Base-by-base conservation (phyloP, 176 grass and related monocot genomes). In the Lolium perenne region DNA sequence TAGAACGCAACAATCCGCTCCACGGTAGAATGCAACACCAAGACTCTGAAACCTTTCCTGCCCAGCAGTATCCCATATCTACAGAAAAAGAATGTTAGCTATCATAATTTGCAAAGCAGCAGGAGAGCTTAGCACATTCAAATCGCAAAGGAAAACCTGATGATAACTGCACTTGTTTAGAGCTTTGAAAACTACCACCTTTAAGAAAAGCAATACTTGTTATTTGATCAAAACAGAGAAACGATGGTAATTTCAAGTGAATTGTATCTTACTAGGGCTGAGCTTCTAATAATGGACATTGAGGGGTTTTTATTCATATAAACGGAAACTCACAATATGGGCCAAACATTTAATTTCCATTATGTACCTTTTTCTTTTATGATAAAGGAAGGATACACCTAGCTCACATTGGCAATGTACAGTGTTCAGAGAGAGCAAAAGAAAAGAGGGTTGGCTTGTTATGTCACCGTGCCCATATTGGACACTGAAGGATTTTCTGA, bases 11-110 rank as follows among this genome's bases (percentile, higher is more conserved):
- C 94, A 97, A 87, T 97, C 94, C 66, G 94, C 94, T 17, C 94
- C 92, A 72, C 94, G 88, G 38, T 97, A 97, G 83, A 97, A 97
- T 85, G 94, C 94, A 56, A 97, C 94, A 59, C 90, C 94, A 54
- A 97, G 88, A 91, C 94, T 94, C 74, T 94, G 88, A 76, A 92
- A 97, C 66, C 94, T 94, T 90, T 97, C 92, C 76, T 97, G 94
- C 26, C 94, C 92, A 76, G 94, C 94, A 49, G 92, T 94, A 80
- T 97, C 92, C 94, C 92, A 97, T 80, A 97, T 97, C 94, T 97
- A 86, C 51, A 88, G 10, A 79, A 43, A 82, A 35, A 41, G 61
- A 69, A 48, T 76, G 71, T 47, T 46, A 69, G 64, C 13, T 69
- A 38, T 58, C 18, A 66, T 23, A 21, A 69, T 35, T 74, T 63